Conservation (phyloP, 2,329 filamentous ascomycete species). For the Pseudogymnoascus sp. region DNA sequence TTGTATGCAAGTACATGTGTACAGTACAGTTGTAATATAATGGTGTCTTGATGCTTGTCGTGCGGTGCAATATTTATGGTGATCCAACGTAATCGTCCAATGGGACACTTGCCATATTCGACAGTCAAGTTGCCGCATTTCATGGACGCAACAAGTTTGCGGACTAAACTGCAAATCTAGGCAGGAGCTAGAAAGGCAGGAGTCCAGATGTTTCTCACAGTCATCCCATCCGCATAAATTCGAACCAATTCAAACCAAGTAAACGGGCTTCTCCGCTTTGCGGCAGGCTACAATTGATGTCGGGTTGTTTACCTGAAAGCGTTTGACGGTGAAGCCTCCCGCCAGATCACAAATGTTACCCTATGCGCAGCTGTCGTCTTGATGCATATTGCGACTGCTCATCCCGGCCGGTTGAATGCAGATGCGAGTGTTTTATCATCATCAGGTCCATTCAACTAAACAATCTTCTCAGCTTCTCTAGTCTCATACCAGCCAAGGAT, state of each 20-base stretch:
- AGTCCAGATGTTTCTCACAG: background rate
- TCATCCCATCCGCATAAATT: background rate
- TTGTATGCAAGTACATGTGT: background rate
- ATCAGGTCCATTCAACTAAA: background rate
- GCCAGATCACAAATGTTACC: background rate
- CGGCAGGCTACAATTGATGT: background rate
- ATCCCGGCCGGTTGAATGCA: background rate
- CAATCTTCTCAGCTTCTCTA: background rate
- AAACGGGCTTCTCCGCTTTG: background rate
- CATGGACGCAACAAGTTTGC: conserved; percentile 3
- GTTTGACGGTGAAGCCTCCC: background rate
- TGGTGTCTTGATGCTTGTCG: conserved; percentile 5
- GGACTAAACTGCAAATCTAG: background rate
- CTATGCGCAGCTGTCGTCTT: background rate
- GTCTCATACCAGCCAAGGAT: background rate
- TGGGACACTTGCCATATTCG: background rate
- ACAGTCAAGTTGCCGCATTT: background rate
- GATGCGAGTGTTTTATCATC: background rate
- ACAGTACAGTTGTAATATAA: background rate
- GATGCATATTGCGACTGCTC: background rate
- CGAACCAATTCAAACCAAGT: background rate
- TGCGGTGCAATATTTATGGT: conserved; percentile 1
- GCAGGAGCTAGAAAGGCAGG: background rate
- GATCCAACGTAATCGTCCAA: background rate
- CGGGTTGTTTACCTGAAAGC: background rate